Base-by-base conservation (phyloP, 495 filamentous ascomycete genomes). In the Penicillium cinerascens region DNA sequence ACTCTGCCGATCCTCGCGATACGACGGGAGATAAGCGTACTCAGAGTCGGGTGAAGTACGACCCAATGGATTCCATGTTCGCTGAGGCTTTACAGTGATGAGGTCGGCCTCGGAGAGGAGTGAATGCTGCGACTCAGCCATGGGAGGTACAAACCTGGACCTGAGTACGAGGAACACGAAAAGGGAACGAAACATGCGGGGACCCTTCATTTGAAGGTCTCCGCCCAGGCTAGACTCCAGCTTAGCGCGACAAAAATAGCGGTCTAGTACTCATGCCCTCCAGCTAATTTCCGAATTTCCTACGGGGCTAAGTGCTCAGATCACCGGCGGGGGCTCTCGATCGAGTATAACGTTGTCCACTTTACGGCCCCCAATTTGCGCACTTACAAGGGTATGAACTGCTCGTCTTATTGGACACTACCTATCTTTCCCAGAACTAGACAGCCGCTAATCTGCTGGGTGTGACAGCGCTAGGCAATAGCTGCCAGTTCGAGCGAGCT, bases 61-160 rank as follows among this genome's bases (percentile, higher is more conserved):
- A 42, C 60, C 52, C 0, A 66, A 52, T 20, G 63, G 60, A 23
- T 56, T 51, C 63, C 63, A 66, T 11, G 60, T 42, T 2, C 52
- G 54, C 17, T 47, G 45, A 10, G 56, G 62, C 15, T 23, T 51
- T 15, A 27, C 33, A 17, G 49, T 51, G 15, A 50, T 41, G 16
- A 58, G 40, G 36, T 61, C 55, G 6, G 52, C 48, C 25, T 58
- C 55, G 8, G 48, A 39, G 11, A 65, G 52, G 21, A 65, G 39
- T 4, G 61, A 59, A 38, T 47, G 61, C 45, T 59, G 52, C 3
- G 58, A 59, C 27, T 63, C 60, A 33, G 29, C 29, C 29, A 33
- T 33, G 29, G 11, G 11, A 13, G 29, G 2, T 1, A 11, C 29
- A 33, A 33, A 13, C 13, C 10, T 13, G 10, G 13, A 33, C 29